Percentiles rank a stretch among this genome's conserved stretches.
Evolutionary conservation across 371 early-diverging fungal genomes (phyloP).

Genomic region (Mucor plumbeus): DNA sequence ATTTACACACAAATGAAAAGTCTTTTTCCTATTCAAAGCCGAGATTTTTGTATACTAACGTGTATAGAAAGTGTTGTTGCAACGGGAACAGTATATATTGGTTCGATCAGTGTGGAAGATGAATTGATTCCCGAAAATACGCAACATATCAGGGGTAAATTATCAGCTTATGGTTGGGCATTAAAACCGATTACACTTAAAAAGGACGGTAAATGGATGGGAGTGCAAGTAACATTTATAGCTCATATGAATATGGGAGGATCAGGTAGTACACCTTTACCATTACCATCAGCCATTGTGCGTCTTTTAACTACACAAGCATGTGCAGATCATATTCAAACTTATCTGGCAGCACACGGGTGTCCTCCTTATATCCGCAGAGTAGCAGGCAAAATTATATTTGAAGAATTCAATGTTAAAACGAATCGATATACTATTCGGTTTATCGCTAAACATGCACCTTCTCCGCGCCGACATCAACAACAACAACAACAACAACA

Average conservation of each 20-base stretch:
- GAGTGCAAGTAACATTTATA: constrained; percentile 58
- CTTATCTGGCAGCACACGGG: constrained; percentile 52
- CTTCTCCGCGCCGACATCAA: constrained; percentile 27
- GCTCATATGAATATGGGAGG: constrained; percentile 65
- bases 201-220: constrained; percentile 25
- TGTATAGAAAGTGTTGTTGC: constrained; percentile 58
- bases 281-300: constrained; percentile 53
- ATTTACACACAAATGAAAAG: constrained; percentile 54
- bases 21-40: constrained; percentile 55
- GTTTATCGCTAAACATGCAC: constrained; percentile 47
- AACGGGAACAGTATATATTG: constrained; percentile 58
- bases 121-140: constrained; percentile 47
- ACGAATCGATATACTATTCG: constrained; percentile 35
- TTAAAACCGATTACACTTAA: constrained; percentile 41
- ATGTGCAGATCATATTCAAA: constrained; percentile 51
- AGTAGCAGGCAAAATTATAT: constrained; percentile 46
- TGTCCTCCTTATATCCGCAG: constrained; percentile 61
- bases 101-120: constrained; percentile 63
- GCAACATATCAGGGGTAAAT: constrained; percentile 50
- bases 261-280: constrained; percentile 20
- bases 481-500: constrained; percentile 23
- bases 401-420: constrained; percentile 38
- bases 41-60: constrained; percentile 56
- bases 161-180: constrained; percentile 63
- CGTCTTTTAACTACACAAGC: constrained; percentile 50